Evolutionary conservation across 2,329 filamentous ascomycete species (phyloP).

Genomic region (Aspergillus quadricinctus): DNA sequence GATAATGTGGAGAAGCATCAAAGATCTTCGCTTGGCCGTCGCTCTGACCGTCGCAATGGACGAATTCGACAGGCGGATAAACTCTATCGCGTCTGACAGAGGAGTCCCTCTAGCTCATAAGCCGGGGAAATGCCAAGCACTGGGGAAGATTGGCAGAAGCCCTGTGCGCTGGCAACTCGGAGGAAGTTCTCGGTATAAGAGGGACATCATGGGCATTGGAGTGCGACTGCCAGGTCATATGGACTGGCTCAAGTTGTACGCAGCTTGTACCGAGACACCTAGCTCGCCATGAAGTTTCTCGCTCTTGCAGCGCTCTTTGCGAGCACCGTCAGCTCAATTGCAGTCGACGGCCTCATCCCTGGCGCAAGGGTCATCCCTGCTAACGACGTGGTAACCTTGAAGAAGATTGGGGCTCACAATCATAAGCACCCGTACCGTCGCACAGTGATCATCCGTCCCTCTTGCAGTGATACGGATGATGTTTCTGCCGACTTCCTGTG

Average conservation of each 20-base stretch:
- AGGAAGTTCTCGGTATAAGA: neutral
- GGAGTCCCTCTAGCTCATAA: conserved; percentile 1
- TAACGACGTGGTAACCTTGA: conserved; percentile 14
- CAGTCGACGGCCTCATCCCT: conserved; percentile 15
- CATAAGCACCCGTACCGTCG: conserved; percentile 33
- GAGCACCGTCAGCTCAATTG: conserved; percentile 7
- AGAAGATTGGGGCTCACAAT: conserved; percentile 20
- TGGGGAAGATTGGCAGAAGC: neutral
- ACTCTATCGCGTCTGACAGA: conserved; percentile 3
- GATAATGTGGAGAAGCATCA: conserved; percentile 13
- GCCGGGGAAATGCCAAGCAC: neutral
- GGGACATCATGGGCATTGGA: neutral
- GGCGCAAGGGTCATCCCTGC: conserved; percentile 24
- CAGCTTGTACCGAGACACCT: neutral
- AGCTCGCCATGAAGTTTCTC: conserved; percentile 21
- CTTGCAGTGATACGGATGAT: conserved; percentile 52
- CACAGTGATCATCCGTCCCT: conserved; percentile 51
- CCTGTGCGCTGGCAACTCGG: neutral
- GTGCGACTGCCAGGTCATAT: neutral
- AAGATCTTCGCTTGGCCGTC: neutral
- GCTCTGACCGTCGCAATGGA: neutral
- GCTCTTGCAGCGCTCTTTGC: conserved; percentile 17
- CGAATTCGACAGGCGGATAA: conserved; percentile 24
- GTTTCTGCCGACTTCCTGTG: conserved; percentile 52
- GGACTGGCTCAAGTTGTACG: neutral